phyloP scores from a whole-genome alignment of 208 protist genomes.

The Leishmania lainsoni region DNA sequence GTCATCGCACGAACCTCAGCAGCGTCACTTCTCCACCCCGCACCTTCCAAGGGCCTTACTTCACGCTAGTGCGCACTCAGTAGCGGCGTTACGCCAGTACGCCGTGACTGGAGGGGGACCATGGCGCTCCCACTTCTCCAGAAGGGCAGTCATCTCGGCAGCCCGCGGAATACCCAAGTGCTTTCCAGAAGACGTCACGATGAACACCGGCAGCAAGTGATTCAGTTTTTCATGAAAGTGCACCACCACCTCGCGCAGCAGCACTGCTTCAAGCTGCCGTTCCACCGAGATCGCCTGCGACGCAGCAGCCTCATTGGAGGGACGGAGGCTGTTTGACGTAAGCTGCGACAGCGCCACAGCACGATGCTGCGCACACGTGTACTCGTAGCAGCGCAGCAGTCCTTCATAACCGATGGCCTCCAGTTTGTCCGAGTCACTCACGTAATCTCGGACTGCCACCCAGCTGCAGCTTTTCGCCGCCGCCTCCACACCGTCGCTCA shows the following conservation, averaged over 20 bases:
- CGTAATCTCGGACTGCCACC: slow-evolving; percentile 67
- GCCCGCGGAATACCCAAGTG: slow-evolving; percentile 50
- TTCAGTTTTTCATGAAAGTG: slow-evolving; percentile 82
- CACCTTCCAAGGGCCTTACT: neutral
- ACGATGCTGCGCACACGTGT: slow-evolving; percentile 35
- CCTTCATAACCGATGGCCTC: slow-evolving; percentile 78
- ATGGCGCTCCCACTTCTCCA: slow-evolving; percentile 56
- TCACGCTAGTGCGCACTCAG: slow-evolving; percentile 10
- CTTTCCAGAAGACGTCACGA: slow-evolving; percentile 66
- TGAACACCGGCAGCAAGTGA: slow-evolving; percentile 53
- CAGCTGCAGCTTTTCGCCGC: slow-evolving; percentile 29
- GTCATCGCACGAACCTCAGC: neutral
- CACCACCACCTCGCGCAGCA: slow-evolving; percentile 54
- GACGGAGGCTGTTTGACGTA: neutral
- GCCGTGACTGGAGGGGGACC: slow-evolving; percentile 51
- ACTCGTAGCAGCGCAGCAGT: slow-evolving; percentile 77
- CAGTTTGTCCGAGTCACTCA: slow-evolving; percentile 88
- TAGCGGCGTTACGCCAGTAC: slow-evolving; percentile 44
- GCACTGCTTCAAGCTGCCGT: slow-evolving; percentile 27
- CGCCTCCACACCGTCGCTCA: slow-evolving; percentile 24
- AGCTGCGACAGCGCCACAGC: neutral
- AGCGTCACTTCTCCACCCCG: neutral
- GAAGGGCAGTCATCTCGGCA: slow-evolving; percentile 54
- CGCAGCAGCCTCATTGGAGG: neutral
- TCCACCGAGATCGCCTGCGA: neutral